Evolutionary conservation across 805 yeast species (phyloP).

Genomic region (Yarrowia sp.): DNA sequence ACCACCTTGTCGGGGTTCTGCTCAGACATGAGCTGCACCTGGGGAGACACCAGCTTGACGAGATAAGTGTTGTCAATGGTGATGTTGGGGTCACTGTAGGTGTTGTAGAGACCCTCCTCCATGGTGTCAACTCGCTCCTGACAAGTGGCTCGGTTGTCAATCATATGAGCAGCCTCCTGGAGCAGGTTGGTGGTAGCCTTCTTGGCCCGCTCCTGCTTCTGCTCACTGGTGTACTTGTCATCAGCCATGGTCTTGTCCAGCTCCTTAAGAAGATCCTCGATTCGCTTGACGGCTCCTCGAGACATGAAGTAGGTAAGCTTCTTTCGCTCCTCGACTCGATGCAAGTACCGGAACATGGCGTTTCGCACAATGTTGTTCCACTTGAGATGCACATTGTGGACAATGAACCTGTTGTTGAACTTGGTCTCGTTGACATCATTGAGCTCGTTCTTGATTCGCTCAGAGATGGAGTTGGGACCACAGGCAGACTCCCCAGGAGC

Average conservation of each 20-base stretch:
- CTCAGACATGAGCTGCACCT: conserved; percentile 70
- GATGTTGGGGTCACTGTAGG: conserved; percentile 48
- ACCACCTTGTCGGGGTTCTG: conserved; percentile 64
- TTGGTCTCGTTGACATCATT: conserved; percentile 38
- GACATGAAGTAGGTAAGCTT: conserved; percentile 56
- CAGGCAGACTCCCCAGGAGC: conserved; percentile 38
- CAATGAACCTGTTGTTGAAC: conserved; percentile 72
- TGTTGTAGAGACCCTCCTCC: conserved; percentile 58
- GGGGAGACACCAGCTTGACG: conserved; percentile 78
- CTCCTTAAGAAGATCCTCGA: conserved; percentile 59
- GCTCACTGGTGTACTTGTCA: conserved; percentile 23
- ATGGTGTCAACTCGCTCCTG: conserved; percentile 50
- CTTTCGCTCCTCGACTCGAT: conserved; percentile 56
- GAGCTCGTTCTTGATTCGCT: conserved; percentile 31
- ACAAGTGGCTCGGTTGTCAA: conserved; percentile 38
- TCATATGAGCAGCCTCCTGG: conserved; percentile 28
- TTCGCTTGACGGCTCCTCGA: conserved; percentile 58
- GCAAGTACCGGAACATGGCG: conserved; percentile 64
- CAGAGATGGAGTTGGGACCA: conserved; percentile 22
- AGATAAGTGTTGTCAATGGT: conserved; percentile 62
- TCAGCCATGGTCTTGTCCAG: conserved; percentile 44
- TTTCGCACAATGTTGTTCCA: conserved; percentile 81
- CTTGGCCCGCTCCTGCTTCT: conserved; percentile 34
- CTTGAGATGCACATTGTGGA: conserved; percentile 74
- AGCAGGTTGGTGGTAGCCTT: conserved; percentile 34